Evolutionary conservation across 163 green algal species (phyloP), one percentile per base, ranked within the genome.

Genomic region (Scenedesmus sp.): DNA sequence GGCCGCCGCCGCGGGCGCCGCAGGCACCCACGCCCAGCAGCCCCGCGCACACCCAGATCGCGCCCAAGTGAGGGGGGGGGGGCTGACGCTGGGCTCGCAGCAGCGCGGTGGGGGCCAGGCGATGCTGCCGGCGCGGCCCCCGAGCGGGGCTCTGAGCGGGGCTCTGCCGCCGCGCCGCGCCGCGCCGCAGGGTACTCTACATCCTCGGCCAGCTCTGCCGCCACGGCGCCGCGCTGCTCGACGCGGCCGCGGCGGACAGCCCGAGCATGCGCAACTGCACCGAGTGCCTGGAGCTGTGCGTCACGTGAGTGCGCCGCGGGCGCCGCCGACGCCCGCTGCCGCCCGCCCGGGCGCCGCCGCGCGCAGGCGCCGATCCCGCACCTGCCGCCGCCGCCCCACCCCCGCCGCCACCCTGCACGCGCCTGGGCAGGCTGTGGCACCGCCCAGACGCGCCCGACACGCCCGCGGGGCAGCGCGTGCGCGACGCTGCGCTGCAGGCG

Each of bases 171-270:
- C 34, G 34, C 1, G 34, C 47, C 15, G 51, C 17, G 29, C 39
- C n/a, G 20, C 45, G n/a, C 57, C 54, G n/a, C 56, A 81, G 87
- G 33, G 82, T 89, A 24, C 64, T 96, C 39, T 93, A 89, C 74
- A 88, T 91, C 14, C 48, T 96, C 45, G 92, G 93, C 15, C 87
- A 93, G 42, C 66, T 97, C 26, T 92, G 88, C 75, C 75, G 88
- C 18, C 74, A 92, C 81, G 90, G 87, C 1, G 81, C 79, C 0
- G 71, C 75, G 47, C 60, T 90, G 4, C 58, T 96, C 24, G 87
- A 92, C 45, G 65, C 73, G 15, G 44, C 29, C 17, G 63, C 62
- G 11, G 63, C 34, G 34, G 64, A 58, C 18, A 26, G 51, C 7
- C 28, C 73, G 0, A 44, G 33, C 57, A 53, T n/a, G 26, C 24